Evolutionary conservation across 768 basidiomycete genomes (phyloP), one percentile per base, ranked within the genome.

Genomic region (Phylloporus rhodoxanthus): DNA sequence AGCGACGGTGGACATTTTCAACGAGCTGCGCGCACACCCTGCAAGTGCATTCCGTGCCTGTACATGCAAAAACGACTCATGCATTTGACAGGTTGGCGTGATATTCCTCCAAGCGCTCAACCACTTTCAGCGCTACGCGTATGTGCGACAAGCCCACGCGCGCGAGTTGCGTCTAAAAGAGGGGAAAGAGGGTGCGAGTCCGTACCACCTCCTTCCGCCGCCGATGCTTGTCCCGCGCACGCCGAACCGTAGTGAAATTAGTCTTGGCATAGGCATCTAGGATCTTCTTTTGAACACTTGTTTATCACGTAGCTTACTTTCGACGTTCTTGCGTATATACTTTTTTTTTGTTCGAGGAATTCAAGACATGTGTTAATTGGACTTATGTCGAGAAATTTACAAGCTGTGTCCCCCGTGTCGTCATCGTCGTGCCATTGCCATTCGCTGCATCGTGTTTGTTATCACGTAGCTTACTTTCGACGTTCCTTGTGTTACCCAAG

Each of bases 41-140:
- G 94, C 95, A 64, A 58, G 82, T 68, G 39, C 41, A 38, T 52
- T 17, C 34, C 36, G 4, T 40, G 3, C 44, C 5, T n/a, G 1
- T 9, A 3, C 21, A 15, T 25, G 29, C 32, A 33, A 32, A 21
- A 15, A 29, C 19, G 2, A 44, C 42, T 58, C 38, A 51, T 29
- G 5, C 29, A 44, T 51, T 11, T 44, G 28, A 52, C 59, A 93
- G 91, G 79, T 91, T 48, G 91, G 92, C 0, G 77, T 83, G 17
- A 72, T 86, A 46, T 90, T 84, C 62, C 68, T 94, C 30, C 82
- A 87, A 61, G 72, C 79, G 9, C 75, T 95, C 21, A 95, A 93
- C 63, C 85, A 89, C 58, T 95, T 94, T 65, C 90, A 92, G 61
- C 81, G 88, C 3, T 87, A 90, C 51, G 87, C 92, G 0, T 94